Evolutionary conservation across 2,329 filamentous ascomycete species (phyloP).

Genomic region (Diaporthe destruens): DNA sequence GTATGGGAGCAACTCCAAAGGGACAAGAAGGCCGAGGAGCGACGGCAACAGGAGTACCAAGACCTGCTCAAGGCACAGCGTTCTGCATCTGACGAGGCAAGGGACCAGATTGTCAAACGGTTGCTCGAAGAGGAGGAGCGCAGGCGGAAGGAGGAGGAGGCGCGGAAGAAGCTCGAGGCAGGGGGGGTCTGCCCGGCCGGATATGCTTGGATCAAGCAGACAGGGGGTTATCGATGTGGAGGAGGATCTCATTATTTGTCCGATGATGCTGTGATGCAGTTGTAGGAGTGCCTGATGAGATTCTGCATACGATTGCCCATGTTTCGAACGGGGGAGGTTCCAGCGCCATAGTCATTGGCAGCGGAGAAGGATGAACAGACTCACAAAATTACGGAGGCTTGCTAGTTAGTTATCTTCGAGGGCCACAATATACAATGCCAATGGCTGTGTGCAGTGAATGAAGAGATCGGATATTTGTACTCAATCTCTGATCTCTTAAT

Average conservation of each 20-base stretch:
- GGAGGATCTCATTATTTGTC: constrained; percentile 70
- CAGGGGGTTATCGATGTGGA: constrained; percentile 70
- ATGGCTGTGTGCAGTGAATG: not conserved
- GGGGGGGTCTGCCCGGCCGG: constrained; percentile 70
- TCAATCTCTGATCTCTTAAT: not conserved
- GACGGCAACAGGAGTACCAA: constrained; percentile 54
- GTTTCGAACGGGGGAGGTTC: not conserved
- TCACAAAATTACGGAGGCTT: not conserved
- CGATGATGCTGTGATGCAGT: constrained; percentile 50
- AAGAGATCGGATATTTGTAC: no score
- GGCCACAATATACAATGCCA: not conserved
- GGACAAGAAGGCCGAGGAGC: constrained; percentile 58
- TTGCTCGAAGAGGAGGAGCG: constrained; percentile 55
- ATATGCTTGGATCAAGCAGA: constrained; percentile 72
- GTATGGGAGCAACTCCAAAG: constrained; percentile 71
- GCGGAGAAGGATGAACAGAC: not conserved
- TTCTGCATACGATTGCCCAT: not conserved
- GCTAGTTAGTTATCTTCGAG: no score
- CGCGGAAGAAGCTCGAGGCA: constrained; percentile 57
- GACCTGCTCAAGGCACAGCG: constrained; percentile 50
- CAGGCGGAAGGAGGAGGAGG: constrained; percentile 55
- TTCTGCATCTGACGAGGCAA: constrained; percentile 48
- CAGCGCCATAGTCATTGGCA: not conserved
- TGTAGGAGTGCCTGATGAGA: not conserved
- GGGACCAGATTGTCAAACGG: constrained; percentile 53